Evolutionary conservation across 1,284 basidiomycete species (phyloP).

Genomic region (Cutaneotrichosporon mucoides): DNA sequence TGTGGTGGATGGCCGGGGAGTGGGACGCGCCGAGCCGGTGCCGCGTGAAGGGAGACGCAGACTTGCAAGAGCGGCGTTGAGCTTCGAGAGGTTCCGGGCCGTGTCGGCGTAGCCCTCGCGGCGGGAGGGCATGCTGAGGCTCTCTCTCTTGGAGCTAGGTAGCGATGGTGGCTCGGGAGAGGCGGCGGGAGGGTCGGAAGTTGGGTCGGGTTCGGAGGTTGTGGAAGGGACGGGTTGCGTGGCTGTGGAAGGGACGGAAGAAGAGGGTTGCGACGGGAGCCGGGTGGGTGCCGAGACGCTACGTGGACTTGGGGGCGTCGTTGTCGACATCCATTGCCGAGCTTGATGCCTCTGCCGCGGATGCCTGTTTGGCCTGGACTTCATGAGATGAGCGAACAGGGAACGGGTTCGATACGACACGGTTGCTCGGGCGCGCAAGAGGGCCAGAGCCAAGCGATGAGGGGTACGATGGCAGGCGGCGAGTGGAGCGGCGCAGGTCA

Average conservation of each 20-base stretch:
- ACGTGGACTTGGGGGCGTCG: background rate
- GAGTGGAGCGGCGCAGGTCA: background rate
- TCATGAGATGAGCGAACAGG: background rate
- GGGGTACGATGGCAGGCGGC: conserved; percentile 40
- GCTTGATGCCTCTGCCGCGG: background rate
- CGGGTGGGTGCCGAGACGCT: too few species aligned
- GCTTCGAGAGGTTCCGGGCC: conserved; percentile 34
- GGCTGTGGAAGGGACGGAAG: too few species aligned
- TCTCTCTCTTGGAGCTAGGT: background rate
- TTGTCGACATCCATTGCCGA: background rate
- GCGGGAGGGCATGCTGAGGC: conserved; percentile 21
- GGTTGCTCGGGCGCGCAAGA: conserved; percentile 25
- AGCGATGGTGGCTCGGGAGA: background rate
- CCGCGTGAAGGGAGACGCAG: conserved; percentile 16
- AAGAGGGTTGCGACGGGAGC: too few species aligned
- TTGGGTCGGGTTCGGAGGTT: too few species aligned
- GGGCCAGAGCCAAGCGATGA: conserved; percentile 40
- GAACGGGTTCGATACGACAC: conserved; percentile 43
- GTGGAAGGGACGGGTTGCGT: too few species aligned
- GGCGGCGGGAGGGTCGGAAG: too few species aligned
- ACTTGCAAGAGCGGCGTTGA: conserved; percentile 41
- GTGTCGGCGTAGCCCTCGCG: conserved; percentile 36
- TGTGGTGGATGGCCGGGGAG: background rate
- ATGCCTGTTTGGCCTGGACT: conserved; percentile 1
- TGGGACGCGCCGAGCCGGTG: background rate